Percentiles rank a stretch among this genome's conserved stretches.
Conservation (phyloP, 306 rosid species). For the Castanea crenata region DNA sequence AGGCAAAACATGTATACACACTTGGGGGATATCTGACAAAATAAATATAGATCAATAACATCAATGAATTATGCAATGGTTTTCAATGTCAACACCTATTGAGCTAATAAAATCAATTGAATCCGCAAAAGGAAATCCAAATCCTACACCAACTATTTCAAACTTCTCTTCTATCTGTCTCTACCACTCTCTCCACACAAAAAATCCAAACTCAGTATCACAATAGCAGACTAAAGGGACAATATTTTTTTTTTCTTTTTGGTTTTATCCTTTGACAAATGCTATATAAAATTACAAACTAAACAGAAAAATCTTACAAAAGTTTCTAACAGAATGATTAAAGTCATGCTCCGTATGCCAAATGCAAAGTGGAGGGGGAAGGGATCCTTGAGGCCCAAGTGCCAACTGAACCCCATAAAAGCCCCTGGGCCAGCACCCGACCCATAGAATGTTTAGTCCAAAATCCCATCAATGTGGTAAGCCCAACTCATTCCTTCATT, state of each 20-base stretch:
- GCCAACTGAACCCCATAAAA: too few relatives aligned
- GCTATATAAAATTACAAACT: background rate
- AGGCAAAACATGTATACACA: background rate
- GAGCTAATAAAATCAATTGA: background rate
- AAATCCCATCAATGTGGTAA: too few relatives aligned
- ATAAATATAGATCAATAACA: background rate
- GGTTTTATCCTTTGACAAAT: background rate
- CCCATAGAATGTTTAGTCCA: too few relatives aligned
- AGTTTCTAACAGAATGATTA: background rate
- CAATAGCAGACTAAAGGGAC: background rate
- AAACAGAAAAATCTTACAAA: background rate
- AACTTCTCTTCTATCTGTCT: background rate
- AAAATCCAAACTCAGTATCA: background rate
- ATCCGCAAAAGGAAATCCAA: background rate
- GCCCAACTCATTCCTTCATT: too few relatives aligned
- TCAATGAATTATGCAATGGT: background rate
- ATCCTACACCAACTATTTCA: background rate
- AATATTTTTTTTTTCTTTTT: background rate
- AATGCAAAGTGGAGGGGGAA: background rate
- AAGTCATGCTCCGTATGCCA: background rate
- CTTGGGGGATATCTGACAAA: background rate
- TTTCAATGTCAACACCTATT: background rate
- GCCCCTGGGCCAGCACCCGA: too few relatives aligned
- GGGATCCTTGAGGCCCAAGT: too few relatives aligned
- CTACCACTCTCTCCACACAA: background rate